These are phyloP conservation scores for Didymella segeticola DNA, from an alignment of 2,329 filamentous ascomycete genomes.

Conservation along the genomic window DNA sequence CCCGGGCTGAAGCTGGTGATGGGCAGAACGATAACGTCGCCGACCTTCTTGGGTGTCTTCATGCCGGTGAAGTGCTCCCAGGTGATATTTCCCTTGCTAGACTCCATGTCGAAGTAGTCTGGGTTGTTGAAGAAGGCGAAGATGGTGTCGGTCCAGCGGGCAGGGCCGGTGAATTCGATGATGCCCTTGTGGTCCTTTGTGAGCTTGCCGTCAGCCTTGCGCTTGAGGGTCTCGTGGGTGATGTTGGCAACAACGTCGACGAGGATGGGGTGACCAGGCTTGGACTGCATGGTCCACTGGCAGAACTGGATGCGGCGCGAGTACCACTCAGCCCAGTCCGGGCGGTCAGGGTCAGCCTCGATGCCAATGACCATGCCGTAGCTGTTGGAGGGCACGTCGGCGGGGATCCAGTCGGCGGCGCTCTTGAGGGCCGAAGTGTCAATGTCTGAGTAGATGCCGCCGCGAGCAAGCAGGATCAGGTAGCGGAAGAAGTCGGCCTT, in stretches of 20 bases:
- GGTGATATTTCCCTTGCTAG: conserved; percentile 75
- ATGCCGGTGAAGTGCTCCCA: conserved; percentile 92
- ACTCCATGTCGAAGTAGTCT: conserved; percentile 81
- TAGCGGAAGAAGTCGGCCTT: conserved; percentile 74
- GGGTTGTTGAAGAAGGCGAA: conserved; percentile 94
- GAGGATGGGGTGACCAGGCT: conserved; percentile 90
- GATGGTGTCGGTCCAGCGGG: conserved; percentile 89
- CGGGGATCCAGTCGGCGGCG: conserved; percentile 86
- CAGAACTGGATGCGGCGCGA: conserved; percentile 96
- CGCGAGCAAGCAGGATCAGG: conserved; percentile 74
- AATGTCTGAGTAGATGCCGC: conserved; percentile 81
- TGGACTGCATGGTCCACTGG: conserved; percentile 98
- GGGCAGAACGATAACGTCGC: conserved; percentile 90
- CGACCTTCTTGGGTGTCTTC: conserved; percentile 80
- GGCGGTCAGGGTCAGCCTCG: conserved; percentile 91
- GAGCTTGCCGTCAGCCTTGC: conserved; percentile 73
- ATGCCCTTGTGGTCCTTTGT: conserved; percentile 74
- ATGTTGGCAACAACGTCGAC: conserved; percentile 87
- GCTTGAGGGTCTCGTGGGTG: conserved; percentile 78
- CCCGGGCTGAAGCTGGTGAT: conserved; percentile 98
- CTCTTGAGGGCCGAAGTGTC: conserved; percentile 86
- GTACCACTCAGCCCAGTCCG: conserved; percentile 96
- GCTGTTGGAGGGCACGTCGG: conserved; percentile 74
- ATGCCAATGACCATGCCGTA: conserved; percentile 93
- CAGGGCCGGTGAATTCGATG: conserved; percentile 93